Percentiles rank a stretch among this genome's conserved stretches.
These are phyloP conservation scores for Antrodiella citrinella DNA, from an alignment of 768 basidiomycete species.

Conservation along the genomic window DNA sequence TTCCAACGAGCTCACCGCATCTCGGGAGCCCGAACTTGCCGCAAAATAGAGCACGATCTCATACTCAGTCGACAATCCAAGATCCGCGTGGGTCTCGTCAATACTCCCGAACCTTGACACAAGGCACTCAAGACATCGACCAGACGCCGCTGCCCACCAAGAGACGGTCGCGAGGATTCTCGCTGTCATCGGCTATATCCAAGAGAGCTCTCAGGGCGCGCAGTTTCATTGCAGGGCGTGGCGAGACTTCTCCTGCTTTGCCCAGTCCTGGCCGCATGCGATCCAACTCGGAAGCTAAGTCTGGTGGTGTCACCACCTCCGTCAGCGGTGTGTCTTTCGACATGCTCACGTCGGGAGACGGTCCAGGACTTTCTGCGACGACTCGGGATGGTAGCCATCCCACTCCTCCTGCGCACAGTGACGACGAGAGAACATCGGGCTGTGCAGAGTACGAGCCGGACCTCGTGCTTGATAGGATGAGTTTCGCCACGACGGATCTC, in stretches of 20 bases:
- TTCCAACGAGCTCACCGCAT: too few species aligned
- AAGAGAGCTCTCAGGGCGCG: slow-evolving; percentile 13
- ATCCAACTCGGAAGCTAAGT: background rate
- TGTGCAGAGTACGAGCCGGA: slow-evolving; percentile 13
- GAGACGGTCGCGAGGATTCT: slow-evolving; percentile 18
- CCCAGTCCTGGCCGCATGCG: background rate
- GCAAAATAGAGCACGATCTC: background rate
- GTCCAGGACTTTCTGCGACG: background rate
- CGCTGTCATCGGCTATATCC: slow-evolving; percentile 17
- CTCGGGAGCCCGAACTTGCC: background rate
- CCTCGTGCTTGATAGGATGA: slow-evolving; percentile 20
- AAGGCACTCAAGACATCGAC: background rate
- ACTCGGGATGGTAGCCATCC: background rate
- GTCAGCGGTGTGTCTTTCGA: slow-evolving; percentile 7
- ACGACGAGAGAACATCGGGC: background rate
- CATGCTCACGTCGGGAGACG: slow-evolving; percentile 6
- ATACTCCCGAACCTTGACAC: background rate
- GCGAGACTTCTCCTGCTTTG: background rate
- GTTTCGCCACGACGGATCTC: slow-evolving; percentile 13
- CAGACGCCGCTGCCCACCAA: slow-evolving; percentile 3
- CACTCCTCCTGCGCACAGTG: background rate
- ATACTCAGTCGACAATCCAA: background rate
- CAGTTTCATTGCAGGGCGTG: slow-evolving; percentile 3
- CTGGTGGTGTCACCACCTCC: slow-evolving; percentile 2
- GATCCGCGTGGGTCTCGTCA: background rate